phyloP scores from a whole-genome alignment of 2,329 filamentous ascomycete species.

The Penicillium sp. region DNA sequence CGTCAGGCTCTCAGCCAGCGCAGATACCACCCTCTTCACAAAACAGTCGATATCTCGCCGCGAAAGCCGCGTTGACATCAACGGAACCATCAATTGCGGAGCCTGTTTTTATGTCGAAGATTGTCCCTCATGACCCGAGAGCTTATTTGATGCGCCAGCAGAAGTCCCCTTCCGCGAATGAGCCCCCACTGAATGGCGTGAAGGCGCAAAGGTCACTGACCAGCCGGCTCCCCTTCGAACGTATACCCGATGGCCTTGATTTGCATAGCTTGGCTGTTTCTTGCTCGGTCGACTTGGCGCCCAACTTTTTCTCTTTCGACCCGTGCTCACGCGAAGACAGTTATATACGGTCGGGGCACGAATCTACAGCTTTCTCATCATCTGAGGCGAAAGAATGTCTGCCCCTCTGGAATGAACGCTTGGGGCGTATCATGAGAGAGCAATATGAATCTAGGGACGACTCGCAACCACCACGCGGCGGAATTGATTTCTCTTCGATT shows the following conservation, averaged over 20 bases:
- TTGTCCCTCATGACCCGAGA: slow-evolving; percentile 17
- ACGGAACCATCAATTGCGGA: slow-evolving; percentile 2
- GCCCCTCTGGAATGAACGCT: slow-evolving; percentile 14
- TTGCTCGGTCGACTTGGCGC: not conserved
- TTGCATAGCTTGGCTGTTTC: slow-evolving; percentile 10
- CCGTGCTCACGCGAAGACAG: not conserved
- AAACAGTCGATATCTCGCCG: slow-evolving; percentile 19
- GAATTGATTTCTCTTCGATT: slow-evolving; percentile 8
- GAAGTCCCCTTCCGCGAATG: not conserved
- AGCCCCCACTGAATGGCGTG: not conserved
- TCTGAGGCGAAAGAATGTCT: slow-evolving; percentile 1
- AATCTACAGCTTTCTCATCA: not conserved
- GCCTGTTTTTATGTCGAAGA: not conserved
- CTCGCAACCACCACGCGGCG: not conserved
- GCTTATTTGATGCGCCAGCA: slow-evolving; percentile 17
- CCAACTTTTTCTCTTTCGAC: not conserved
- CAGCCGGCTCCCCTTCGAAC: slow-evolving; percentile 20
- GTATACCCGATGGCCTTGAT: slow-evolving; percentile 18
- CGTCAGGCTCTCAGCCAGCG: not conserved
- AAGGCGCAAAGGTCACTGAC: slow-evolving; percentile 2
- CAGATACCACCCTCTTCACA: slow-evolving; percentile 10
- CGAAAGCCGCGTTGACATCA: slow-evolving; percentile 17
- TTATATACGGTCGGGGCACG: not conserved
- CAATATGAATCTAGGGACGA: slow-evolving; percentile 6
- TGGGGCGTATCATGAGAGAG: slow-evolving; percentile 12